These are phyloP conservation scores for Byssochlamys sp. DNA, from an alignment of 2,329 filamentous ascomycete species.

Conservation along the genomic window DNA sequence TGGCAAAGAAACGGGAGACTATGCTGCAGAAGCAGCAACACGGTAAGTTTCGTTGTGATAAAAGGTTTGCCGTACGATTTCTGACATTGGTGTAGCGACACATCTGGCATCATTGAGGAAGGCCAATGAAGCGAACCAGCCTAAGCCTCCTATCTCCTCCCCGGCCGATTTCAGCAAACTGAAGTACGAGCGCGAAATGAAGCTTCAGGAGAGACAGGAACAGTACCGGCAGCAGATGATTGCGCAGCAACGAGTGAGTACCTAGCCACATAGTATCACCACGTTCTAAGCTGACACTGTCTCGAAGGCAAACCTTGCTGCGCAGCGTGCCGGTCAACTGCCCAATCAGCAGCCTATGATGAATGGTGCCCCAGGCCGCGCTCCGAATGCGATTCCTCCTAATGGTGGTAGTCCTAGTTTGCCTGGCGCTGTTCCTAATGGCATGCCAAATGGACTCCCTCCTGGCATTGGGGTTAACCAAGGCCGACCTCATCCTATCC, in stretches of 20 bases:
- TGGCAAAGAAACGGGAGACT: constrained; percentile 88
- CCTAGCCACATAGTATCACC: not conserved
- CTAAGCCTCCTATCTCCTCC: constrained; percentile 55
- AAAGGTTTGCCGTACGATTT: not conserved
- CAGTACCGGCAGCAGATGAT: constrained; percentile 56
- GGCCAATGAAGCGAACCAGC: constrained; percentile 58
- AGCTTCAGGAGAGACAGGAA: constrained; percentile 47
- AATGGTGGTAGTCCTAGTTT: constrained; percentile 24
- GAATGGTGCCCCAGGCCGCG: constrained; percentile 26
- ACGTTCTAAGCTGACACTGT: constrained; percentile 7
- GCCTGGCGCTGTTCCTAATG: constrained; percentile 30
- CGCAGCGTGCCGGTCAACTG: constrained; percentile 34
- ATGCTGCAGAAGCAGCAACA: constrained; percentile 80
- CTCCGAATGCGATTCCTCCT: constrained; percentile 32
- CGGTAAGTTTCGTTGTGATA: constrained; percentile 30
- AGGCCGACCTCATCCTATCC: constrained; percentile 31
- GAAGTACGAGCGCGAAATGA: constrained; percentile 76
- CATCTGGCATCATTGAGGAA: constrained; percentile 73
- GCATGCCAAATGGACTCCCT: constrained; percentile 40
- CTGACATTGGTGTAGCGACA: constrained; percentile 38
- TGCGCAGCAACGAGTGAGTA: constrained; percentile 42
- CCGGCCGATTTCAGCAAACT: constrained; percentile 84
- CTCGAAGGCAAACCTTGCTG: constrained; percentile 31
- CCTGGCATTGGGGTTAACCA: constrained; percentile 27
- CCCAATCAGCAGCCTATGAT: constrained; percentile 31